Evolutionary conservation across 768 basidiomycete species (phyloP), one percentile per base, ranked within the genome.

Genomic region (Termitomyces sp.): DNA sequence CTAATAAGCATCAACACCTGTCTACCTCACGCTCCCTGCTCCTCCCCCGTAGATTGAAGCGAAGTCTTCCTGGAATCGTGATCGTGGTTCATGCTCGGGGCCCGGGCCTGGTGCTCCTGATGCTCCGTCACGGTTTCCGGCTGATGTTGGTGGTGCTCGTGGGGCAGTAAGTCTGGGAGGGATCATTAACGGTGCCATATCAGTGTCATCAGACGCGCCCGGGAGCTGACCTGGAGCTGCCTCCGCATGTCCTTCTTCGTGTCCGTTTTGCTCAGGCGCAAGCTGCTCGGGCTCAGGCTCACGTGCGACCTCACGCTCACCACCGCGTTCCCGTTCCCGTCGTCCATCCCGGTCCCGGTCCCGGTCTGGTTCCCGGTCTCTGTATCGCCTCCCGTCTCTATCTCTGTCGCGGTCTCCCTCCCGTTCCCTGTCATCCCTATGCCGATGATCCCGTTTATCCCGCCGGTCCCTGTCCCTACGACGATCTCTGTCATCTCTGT

Each of bases 131-230:
- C 5, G 40, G 15, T 17, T 17, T 57, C 56, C 45, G 31, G 20
- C n/a, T 40, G 57, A n/a, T 58, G 47, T 29, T 46, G 55, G 17
- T 56, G 17, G 37, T 45, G 31, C 17, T 59, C 50, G 42, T 50
- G 58, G 8, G 60, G 36, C 29, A 32, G 52, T 54, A 57, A 52
- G 61, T 63, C 66, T 67, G 63, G 65, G 67, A 60, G 67, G 68
- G 64, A 68, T 69, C 67, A 69, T 69, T 69, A 69, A 69, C 62
- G 68, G 68, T 57, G 60, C 63, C 67, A 67, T 64, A 69, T 69
- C 66, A 65, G 59, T 65, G 59, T 62, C 68, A 59, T 66, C 60
- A 61, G 56, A 61, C 62, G 62, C 65, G 66, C 61, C 66, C 65
- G 66, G 65, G 59, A 60, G 62, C 61, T 65, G 65, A 65, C 64